Evolutionary conservation across 768 basidiomycete genomes (phyloP), one percentile per base, ranked within the genome.

Genomic region (Leccinum aurantiacum): DNA sequence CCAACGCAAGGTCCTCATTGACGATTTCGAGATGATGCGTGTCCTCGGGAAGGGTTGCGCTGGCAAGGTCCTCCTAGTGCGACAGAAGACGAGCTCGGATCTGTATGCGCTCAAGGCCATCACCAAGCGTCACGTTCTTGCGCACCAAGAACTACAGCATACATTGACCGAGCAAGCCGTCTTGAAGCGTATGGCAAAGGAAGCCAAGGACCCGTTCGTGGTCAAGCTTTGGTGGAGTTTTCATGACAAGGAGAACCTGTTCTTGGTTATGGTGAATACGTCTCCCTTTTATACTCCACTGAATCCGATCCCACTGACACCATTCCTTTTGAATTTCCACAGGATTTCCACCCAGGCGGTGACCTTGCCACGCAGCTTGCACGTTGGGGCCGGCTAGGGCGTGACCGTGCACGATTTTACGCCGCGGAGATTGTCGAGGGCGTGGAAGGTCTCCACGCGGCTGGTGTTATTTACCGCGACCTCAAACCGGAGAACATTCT

Each of bases 11-110:
- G 90, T 93, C 35, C 78, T 80, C 48, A 83, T 98, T 60, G 84
- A 93, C 64, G 95, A 98, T 77, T 99, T 99, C 72, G 94, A 98
- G 78, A 92, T 98, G 86, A 87, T 98, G 82, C 85, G 93, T 15
- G 96, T 98, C 33, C 78, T 99, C 13, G 97, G 97, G 17, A 97
- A 95, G 76, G 97, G 97, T 1, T 98, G 95, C 69, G 96, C 97
- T 4, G 97, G 96, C 52, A 97, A 98, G 74, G 96, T 98, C 17
- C 76, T 98, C 44, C 84, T 98, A 57, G 96, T 98, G 52, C 84
- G 86, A 66, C 87, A 96, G 68, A 90, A 90, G 76, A 76, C 77
- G 22, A 85, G 87, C 27, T 64, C 81, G 50, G 85, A 87, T 57
- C 75, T 97, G 53, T 95, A 90, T 71, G 96, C 96, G 37, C 83